A percentile compares a stretch with the other conserved stretches of the same genome.
Evolutionary conservation across 257 asterid species (phyloP).

Genomic region (Scutellaria galericulata): DNA sequence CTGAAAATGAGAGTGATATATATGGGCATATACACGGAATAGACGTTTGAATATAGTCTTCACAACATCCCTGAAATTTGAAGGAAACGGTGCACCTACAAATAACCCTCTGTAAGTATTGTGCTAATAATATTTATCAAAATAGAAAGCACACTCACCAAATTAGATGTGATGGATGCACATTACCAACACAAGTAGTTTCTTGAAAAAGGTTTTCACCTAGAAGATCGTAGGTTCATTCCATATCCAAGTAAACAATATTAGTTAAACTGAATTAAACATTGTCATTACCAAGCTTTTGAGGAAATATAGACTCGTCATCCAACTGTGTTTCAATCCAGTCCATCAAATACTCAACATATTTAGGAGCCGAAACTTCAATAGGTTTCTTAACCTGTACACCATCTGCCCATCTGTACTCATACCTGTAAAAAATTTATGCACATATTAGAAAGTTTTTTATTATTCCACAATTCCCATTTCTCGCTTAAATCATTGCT

Average conservation of each 20-base stretch:
- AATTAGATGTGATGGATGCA: conserved; percentile 2
- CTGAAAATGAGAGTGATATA: conserved; percentile 82
- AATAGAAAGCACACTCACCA: conserved; percentile 10
- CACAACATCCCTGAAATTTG: conserved; percentile 79
- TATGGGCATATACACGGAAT: conserved; percentile 87
- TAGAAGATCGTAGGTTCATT: not conserved
- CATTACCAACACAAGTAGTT: not conserved
- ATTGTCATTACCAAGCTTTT: conserved; percentile 57
- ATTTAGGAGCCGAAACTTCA: conserved; percentile 81
- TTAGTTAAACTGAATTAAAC: conserved; percentile 12
- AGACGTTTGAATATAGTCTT: conserved; percentile 83
- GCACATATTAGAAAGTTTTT: conserved; percentile 13
- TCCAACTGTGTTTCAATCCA: conserved; percentile 65
- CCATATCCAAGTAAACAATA: not conserved
- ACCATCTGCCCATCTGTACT: conserved; percentile 98
- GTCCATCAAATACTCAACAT: conserved; percentile 57
- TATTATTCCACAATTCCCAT: not conserved
- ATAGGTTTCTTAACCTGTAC: conserved; percentile 88
- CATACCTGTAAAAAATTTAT: conserved; percentile 60
- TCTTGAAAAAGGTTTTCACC: not conserved
- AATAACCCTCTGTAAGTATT: conserved; percentile 35
- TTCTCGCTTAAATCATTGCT: conserved; percentile 9
- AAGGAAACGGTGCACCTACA: conserved; percentile 86
- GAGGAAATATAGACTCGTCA: conserved; percentile 58
- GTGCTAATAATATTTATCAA: not conserved